These are phyloP conservation scores for Calocera cornea DNA, from an alignment of 768 basidiomycete genomes.

Conservation along the genomic window DNA sequence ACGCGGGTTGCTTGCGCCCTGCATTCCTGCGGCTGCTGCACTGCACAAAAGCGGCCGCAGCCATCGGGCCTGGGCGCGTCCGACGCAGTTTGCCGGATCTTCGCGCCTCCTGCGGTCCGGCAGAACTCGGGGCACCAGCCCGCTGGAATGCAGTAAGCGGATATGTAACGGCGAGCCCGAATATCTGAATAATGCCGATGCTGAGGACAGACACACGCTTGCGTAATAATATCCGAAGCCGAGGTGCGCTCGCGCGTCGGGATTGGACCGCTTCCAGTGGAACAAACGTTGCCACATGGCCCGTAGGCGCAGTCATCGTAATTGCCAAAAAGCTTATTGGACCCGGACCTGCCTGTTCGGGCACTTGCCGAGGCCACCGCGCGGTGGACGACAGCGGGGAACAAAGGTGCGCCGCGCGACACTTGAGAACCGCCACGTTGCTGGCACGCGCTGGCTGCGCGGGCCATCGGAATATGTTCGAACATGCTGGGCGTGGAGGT, in stretches of 20 bases:
- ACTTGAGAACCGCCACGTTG: conserved; percentile 1
- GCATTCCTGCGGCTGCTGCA: too few relatives aligned
- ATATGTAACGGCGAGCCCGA: too few relatives aligned
- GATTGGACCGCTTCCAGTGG: neutral
- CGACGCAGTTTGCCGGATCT: too few relatives aligned
- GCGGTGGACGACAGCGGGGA: neutral
- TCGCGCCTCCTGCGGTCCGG: too few relatives aligned
- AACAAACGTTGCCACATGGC: neutral
- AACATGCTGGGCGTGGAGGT: neutral
- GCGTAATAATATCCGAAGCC: too few relatives aligned
- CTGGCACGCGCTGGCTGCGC: neutral
- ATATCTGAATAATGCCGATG: too few relatives aligned
- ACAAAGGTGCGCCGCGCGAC: neutral
- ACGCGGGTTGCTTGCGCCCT: too few relatives aligned
- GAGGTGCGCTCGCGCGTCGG: neutral
- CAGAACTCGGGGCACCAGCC: too few relatives aligned
- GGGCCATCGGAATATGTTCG: neutral
- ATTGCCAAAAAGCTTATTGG: neutral
- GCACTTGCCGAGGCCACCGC: neutral
- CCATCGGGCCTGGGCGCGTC: too few relatives aligned
- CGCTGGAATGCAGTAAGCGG: too few relatives aligned
- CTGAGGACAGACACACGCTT: too few relatives aligned
- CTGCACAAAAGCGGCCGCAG: too few relatives aligned
- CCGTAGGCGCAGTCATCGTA: neutral
- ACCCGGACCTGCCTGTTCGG: neutral